A percentile compares a stretch with the other conserved stretches of the same genome.
These are phyloP conservation scores for Cardamine occulta DNA, from an alignment of 345 rosid species.

Conservation along the genomic window DNA sequence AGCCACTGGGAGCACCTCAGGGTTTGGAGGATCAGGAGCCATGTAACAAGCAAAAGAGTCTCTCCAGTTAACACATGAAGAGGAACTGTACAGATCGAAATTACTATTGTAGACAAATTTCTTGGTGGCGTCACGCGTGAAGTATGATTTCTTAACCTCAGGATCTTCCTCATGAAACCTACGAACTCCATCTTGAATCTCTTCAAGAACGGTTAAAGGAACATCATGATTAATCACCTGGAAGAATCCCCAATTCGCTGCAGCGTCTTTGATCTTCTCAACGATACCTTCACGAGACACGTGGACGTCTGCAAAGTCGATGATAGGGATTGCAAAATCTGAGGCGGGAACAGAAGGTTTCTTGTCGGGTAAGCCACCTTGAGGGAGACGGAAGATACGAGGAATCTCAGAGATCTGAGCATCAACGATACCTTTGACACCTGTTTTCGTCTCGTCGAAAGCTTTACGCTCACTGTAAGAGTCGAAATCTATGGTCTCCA, in stretches of 20 bases:
- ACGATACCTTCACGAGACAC: conserved; percentile 20
- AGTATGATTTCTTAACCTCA: conserved; percentile 45
- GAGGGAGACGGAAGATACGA: conserved; percentile 37
- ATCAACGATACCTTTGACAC: conserved; percentile 58
- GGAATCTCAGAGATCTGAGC: conserved; percentile 46
- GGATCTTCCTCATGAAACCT: conserved; percentile 52
- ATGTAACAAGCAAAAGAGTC: conserved; percentile 45
- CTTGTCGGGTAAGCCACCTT: neutral
- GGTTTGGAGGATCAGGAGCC: conserved; percentile 49
- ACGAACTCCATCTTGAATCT: conserved; percentile 42
- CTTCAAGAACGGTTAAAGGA: conserved; percentile 43
- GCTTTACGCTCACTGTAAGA: conserved; percentile 24
- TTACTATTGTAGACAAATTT: conserved; percentile 46
- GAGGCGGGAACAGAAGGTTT: neutral
- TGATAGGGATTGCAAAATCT: conserved; percentile 41
- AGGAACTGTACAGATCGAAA: conserved; percentile 46
- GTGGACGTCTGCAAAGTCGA: conserved; percentile 42
- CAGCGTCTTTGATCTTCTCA: conserved; percentile 39
- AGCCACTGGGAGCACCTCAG: conserved; percentile 48
- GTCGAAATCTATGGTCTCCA: conserved; percentile 8
- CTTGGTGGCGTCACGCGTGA: conserved; percentile 39
- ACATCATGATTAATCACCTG: conserved; percentile 57
- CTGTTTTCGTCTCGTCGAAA: conserved; percentile 37
- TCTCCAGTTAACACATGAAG: conserved; percentile 49
- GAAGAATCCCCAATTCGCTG: conserved; percentile 55